Percentiles rank a stretch among this genome's conserved stretches.
These are phyloP conservation scores for Phialophora macrospora DNA, from an alignment of 2,329 filamentous ascomycete genomes.

Conservation along the genomic window DNA sequence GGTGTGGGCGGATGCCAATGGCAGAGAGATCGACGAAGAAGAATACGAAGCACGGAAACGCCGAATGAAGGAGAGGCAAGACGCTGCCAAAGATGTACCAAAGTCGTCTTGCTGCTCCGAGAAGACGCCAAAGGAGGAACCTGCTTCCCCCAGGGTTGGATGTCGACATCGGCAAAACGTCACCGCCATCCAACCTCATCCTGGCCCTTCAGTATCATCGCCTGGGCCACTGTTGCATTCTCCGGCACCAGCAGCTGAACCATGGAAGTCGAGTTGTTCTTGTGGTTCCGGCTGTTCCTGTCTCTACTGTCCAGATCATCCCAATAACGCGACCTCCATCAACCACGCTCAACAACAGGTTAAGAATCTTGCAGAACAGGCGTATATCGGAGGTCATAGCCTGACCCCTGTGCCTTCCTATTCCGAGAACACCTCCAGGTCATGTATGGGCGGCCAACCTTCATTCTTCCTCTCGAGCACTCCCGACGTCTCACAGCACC, in stretches of 20 bases:
- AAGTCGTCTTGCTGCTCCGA: constrained; percentile 32
- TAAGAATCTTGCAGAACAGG: constrained; percentile 35
- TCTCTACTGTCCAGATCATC: constrained; percentile 40
- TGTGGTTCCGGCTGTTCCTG: constrained; percentile 39
- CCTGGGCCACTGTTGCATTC: constrained; percentile 1
- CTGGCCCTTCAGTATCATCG: constrained; percentile 7
- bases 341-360: constrained; percentile 35
- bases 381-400: constrained; percentile 22
- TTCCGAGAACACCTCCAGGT: constrained; percentile 27
- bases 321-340: constrained; percentile 39
- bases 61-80: constrained; percentile 33
- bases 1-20: constrained; percentile 37
- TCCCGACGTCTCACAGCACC: constrained; percentile 30
- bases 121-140: constrained; percentile 24
- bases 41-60: constrained; percentile 33
- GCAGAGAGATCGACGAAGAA: constrained; percentile 33
- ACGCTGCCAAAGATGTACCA: constrained; percentile 17
- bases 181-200: constrained; percentile 19
- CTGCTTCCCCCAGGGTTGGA: constrained; percentile 24
- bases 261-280: constrained; percentile 34
- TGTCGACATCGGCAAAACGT: constrained; percentile 37
- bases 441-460: constrained; percentile 38
- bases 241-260: constrained; percentile 1
- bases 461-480: constrained; percentile 35
- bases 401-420: constrained; percentile 25